These are phyloP conservation scores for Thyridium curvatum DNA, from an alignment of 2,329 filamentous ascomycete genomes.

Conservation along the genomic window DNA sequence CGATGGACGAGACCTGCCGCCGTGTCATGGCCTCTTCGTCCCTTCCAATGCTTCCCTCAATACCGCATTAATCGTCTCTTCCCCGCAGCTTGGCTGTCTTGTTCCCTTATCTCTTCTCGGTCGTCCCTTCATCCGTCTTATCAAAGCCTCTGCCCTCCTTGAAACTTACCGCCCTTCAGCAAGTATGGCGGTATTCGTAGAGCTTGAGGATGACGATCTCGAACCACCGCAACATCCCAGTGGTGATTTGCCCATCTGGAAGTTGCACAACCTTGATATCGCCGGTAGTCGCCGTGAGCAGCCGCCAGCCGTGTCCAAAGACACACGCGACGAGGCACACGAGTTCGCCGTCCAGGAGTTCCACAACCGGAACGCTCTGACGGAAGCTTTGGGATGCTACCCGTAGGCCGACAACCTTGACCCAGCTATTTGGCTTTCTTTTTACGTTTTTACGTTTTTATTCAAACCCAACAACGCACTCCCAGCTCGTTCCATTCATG, in stretches of 20 bases:
- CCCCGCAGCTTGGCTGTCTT: constrained; percentile 1
- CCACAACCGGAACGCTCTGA: constrained; percentile 53
- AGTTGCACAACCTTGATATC: constrained; percentile 9
- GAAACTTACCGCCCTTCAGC: constrained; percentile 1
- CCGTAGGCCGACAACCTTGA: constrained; percentile 47
- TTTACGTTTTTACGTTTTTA: constrained; percentile 14
- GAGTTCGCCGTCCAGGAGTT: constrained; percentile 25
- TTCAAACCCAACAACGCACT: constrained; percentile 1
- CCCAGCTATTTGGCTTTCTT: constrained; percentile 3
- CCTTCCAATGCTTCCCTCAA: too few species aligned
- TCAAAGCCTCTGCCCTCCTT: background rate
- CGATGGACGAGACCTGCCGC: too few species aligned
- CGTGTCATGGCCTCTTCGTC: too few species aligned
- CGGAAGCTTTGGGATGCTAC: constrained; percentile 60
- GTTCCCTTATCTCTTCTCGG: constrained; percentile 5
- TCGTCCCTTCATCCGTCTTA: background rate
- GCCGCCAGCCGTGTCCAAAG: constrained; percentile 2
- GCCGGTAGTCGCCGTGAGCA: constrained; percentile 15
- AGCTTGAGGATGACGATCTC: constrained; percentile 22
- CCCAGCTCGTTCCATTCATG: background rate
- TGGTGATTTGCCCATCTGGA: constrained; percentile 15
- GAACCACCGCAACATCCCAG: constrained; percentile 15
- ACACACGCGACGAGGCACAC: constrained; percentile 12
- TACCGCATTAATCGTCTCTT: background rate
- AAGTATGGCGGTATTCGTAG: constrained; percentile 24